A percentile compares a stretch with the other conserved stretches of the same genome.
Conservation (phyloP, 139 green algal genomes). For the Chlamydomonas sp. region DNA sequence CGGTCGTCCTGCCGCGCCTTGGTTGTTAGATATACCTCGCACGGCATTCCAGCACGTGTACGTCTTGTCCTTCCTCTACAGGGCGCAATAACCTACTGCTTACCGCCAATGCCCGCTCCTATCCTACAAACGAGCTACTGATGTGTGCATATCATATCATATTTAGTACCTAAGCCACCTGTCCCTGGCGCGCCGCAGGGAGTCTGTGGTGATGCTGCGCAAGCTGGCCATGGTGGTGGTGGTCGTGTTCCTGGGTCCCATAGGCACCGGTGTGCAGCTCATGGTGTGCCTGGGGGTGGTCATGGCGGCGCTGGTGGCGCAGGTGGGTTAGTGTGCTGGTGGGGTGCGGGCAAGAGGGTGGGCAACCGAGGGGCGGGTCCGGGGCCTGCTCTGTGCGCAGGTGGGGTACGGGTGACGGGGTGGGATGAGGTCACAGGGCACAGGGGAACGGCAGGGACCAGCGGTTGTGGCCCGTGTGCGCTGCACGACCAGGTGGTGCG, state of each 20-base stretch:
- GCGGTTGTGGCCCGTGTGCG: too few relatives aligned
- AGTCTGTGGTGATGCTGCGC: conserved; percentile 44
- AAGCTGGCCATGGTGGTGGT: conserved; percentile 39
- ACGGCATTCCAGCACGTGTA: too few relatives aligned
- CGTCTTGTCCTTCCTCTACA: too few relatives aligned
- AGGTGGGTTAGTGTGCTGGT: neutral
- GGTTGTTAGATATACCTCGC: too few relatives aligned
- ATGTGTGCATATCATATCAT: neutral
- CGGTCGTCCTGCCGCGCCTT: too few relatives aligned
- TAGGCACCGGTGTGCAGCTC: conserved; percentile 10
- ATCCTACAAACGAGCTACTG: too few relatives aligned
- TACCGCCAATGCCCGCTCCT: too few relatives aligned
- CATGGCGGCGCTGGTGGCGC: conserved; percentile 16
- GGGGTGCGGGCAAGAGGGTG: neutral
- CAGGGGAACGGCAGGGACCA: too few relatives aligned
- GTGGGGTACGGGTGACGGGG: too few relatives aligned
- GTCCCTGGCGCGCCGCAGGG: neutral
- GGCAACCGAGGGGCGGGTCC: neutral
- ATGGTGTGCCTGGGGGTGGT: conserved; percentile 28
- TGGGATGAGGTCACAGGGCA: too few relatives aligned
- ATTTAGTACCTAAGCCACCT: neutral
- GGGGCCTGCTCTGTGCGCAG: neutral
- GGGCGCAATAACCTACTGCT: neutral
- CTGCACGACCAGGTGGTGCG: too few relatives aligned
- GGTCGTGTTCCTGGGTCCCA: conserved; percentile 28